Conservation (phyloP, 495 filamentous ascomycete genomes). For the Penicillium antarcticum region DNA sequence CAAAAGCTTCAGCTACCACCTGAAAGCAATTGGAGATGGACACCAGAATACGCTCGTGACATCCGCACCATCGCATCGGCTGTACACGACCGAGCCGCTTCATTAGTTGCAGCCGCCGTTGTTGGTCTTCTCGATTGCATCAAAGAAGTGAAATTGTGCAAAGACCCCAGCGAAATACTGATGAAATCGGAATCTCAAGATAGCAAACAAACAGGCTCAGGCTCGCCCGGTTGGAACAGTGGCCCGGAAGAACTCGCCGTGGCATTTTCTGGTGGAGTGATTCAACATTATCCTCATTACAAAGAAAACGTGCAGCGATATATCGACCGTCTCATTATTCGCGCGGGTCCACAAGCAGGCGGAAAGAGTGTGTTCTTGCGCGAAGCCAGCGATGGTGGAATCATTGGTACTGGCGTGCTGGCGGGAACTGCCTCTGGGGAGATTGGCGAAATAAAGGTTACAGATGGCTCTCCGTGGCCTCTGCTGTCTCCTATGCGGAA, state of each 20-base stretch:
- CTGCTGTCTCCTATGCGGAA: too few species aligned
- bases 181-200: neutral
- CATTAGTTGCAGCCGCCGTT: slow-evolving; percentile 61
- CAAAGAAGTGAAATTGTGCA: slow-evolving; percentile 48
- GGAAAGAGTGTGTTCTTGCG: slow-evolving; percentile 55
- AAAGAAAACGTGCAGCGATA: slow-evolving; percentile 57
- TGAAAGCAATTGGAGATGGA: slow-evolving; percentile 50
- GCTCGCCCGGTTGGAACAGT: slow-evolving; percentile 17
- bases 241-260: slow-evolving; percentile 58
- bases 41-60: slow-evolving; percentile 45
- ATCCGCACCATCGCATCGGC: slow-evolving; percentile 54
- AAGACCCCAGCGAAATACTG: neutral
- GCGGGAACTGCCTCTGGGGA: slow-evolving; percentile 44
- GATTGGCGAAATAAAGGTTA: slow-evolving; percentile 24
- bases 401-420: slow-evolving; percentile 67
- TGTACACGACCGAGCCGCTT: slow-evolving; percentile 61
- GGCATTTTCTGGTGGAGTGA: slow-evolving; percentile 70
- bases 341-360: slow-evolving; percentile 42
- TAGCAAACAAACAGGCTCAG: neutral
- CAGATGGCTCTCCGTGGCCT: neutral
- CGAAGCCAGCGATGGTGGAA: slow-evolving; percentile 67
- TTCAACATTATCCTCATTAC: slow-evolving; percentile 68
- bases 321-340: slow-evolving; percentile 55
- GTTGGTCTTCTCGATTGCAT: slow-evolving; percentile 61
- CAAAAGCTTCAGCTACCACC: slow-evolving; percentile 45